These are phyloP conservation scores for Tritrichomonas musculus DNA, from an alignment of 208 protist genomes.

Conservation along the genomic window DNA sequence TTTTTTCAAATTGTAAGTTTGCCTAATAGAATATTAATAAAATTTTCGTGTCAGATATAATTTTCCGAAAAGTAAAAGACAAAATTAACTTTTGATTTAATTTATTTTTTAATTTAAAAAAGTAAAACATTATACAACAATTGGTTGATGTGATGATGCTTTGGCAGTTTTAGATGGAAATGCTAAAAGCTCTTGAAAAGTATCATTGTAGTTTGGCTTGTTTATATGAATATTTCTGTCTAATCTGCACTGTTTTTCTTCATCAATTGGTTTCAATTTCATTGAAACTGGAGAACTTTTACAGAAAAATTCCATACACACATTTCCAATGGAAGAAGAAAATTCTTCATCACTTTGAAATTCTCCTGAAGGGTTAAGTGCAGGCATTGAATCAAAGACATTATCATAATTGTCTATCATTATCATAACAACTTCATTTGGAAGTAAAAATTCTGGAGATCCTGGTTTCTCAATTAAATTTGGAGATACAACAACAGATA, in stretches of 20 bases:
- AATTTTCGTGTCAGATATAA: too few relatives aligned
- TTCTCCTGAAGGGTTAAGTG: not conserved
- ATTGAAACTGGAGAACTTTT: not conserved
- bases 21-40: too few relatives aligned
- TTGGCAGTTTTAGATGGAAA: not conserved
- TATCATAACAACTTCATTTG: not conserved
- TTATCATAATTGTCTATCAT: not conserved
- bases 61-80: too few relatives aligned
- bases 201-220: not conserved
- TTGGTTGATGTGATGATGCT: too few relatives aligned
- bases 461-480: not conserved
- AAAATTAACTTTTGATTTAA: too few relatives aligned
- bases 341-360: not conserved
- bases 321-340: not conserved
- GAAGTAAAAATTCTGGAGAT: not conserved
- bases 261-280: not conserved
- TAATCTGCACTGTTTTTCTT: not conserved
- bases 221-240: not conserved
- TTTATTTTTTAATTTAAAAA: too few relatives aligned
- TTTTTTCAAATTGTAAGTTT: too few relatives aligned
- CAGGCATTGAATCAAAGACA: not conserved
- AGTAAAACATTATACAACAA: too few relatives aligned
- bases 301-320: not conserved
- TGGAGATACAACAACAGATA: constrained; percentile 1
- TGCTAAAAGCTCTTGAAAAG: not conserved